These are phyloP conservation scores for Paraphaeosphaeria minitans DNA, from an alignment of 2,329 filamentous ascomycete species.

Conservation along the genomic window DNA sequence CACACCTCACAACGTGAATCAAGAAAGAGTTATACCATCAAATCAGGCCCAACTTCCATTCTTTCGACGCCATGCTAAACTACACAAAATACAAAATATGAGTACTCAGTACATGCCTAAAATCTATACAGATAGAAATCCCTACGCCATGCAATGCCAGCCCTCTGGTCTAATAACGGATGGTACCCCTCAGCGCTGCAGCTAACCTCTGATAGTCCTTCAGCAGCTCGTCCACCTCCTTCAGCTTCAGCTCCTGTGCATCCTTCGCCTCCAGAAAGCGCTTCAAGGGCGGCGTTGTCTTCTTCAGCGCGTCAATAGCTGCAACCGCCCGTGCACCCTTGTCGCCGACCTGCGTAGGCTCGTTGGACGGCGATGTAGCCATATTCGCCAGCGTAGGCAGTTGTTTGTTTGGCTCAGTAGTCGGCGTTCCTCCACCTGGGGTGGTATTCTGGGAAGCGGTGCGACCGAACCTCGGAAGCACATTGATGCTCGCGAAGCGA, in stretches of 20 bases:
- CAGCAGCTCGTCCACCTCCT: constrained; percentile 55
- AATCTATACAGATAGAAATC: not conserved
- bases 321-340: constrained; percentile 50
- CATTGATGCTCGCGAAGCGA: constrained; percentile 73
- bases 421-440: constrained; percentile 48
- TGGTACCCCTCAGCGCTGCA: constrained; percentile 49
- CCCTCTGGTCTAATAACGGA: constrained; percentile 36
- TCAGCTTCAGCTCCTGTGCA: constrained; percentile 52
- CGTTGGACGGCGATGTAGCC: constrained; percentile 26
- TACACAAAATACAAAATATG: not conserved
- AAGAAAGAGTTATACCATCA: too few species aligned
- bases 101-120: not conserved
- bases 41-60: not conserved
- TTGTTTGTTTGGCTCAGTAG: constrained; percentile 37
- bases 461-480: constrained; percentile 77
- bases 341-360: constrained; percentile 30
- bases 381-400: constrained; percentile 28
- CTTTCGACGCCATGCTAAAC: not conserved
- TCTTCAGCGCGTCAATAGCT: constrained; percentile 52
- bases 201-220: constrained; percentile 53
- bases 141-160: constrained; percentile 1
- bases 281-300: constrained; percentile 53
- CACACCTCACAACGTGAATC: too few species aligned
- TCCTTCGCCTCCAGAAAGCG: constrained; percentile 54
- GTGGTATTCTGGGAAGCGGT: constrained; percentile 51